Conservation (phyloP, 176 grass and related monocot genomes). For the Phragmites australis region DNA sequence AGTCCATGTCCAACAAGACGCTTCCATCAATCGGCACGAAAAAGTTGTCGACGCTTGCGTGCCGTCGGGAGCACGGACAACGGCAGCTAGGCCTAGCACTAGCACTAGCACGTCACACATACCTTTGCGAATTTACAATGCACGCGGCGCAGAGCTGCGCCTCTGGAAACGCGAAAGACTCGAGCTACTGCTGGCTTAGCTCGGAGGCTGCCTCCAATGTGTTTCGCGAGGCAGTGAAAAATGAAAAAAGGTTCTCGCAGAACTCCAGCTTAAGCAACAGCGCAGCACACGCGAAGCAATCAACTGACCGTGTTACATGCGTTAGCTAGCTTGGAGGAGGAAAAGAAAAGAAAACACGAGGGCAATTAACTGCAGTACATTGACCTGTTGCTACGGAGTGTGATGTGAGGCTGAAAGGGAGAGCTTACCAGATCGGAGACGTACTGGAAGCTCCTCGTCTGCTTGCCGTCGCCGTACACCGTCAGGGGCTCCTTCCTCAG, state of each 20-base stretch:
- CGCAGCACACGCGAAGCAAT: neutral
- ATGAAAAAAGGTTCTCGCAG: neutral
- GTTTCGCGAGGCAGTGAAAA: neutral
- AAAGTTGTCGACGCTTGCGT: neutral
- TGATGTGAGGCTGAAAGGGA: constrained; percentile 15
- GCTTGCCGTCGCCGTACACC: constrained; percentile 98
- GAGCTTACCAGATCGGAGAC: constrained; percentile 91
- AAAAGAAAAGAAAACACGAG: too few relatives aligned
- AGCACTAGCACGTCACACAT: neutral
- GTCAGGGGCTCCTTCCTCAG: constrained; percentile 92
- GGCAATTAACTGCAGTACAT: too few relatives aligned
- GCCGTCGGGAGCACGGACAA: constrained; percentile 20
- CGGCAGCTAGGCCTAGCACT: neutral
- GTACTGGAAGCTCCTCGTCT: constrained; percentile 98
- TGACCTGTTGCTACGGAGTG: too few relatives aligned
- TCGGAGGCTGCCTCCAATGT: too few relatives aligned
- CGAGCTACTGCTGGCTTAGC: neutral
- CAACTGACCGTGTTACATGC: neutral
- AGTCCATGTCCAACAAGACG: neutral
- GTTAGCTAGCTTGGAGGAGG: neutral
- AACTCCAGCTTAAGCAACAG: neutral
- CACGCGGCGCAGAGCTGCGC: neutral
- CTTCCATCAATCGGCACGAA: neutral
- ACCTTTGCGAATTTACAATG: neutral
- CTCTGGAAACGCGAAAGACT: neutral